Evolutionary conservation across 2,329 filamentous ascomycete species (phyloP).

Genomic region (Colletotrichum sp.): DNA sequence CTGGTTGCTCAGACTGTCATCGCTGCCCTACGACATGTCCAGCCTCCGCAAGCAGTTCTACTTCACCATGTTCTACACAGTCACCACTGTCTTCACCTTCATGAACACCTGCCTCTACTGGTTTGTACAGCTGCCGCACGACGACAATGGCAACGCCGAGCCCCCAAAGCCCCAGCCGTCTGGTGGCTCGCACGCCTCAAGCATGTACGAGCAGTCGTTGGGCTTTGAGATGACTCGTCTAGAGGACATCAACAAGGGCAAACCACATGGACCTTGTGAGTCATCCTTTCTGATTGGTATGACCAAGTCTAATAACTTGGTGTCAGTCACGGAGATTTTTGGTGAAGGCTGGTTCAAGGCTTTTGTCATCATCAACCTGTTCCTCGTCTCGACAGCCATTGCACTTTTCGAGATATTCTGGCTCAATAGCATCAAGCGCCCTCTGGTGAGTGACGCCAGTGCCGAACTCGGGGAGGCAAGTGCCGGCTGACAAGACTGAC

Average conservation of each 20-base stretch:
- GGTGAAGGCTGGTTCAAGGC: constrained; percentile 52
- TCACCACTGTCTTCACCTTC: constrained; percentile 50
- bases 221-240: constrained; percentile 26
- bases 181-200: not conserved
- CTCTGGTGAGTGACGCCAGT: constrained; percentile 41
- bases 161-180: constrained; percentile 18
- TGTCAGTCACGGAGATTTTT: constrained; percentile 51
- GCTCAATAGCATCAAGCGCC: constrained; percentile 60
- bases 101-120: constrained; percentile 58
- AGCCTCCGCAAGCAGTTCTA: constrained; percentile 47
- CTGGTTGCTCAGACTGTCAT: constrained; percentile 43
- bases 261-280: constrained; percentile 19
- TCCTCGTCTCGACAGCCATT: constrained; percentile 45
- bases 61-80: constrained; percentile 57
- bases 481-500: constrained; percentile 17
- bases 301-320: not conserved
- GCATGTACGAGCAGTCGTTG: not conserved
- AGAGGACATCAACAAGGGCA: not conserved
- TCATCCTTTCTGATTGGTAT: not conserved
- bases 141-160: constrained; percentile 19
- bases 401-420: constrained; percentile 50
- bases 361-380: constrained; percentile 53
- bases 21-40: constrained; percentile 47
- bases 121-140: constrained; percentile 41
- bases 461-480: not conserved